Evolutionary conservation across 768 basidiomycete species (phyloP).

Genomic region (Floccularia luteovirens): DNA sequence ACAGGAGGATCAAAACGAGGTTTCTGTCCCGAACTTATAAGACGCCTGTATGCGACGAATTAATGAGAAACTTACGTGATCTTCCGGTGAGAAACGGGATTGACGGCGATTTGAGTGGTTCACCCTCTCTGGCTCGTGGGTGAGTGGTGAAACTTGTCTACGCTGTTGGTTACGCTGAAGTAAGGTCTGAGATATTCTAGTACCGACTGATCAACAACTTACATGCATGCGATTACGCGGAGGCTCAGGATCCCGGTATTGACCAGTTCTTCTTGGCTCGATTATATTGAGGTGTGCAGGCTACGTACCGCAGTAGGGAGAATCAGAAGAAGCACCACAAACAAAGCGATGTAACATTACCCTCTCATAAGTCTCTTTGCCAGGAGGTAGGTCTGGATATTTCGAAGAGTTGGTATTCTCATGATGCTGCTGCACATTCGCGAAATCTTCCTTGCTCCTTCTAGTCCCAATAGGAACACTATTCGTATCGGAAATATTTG

Average conservation of each 20-base stretch:
- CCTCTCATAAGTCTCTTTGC: conserved; percentile 18
- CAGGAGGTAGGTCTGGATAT: conserved; percentile 11
- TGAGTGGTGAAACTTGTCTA: too few relatives aligned
- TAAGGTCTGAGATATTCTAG: too few relatives aligned
- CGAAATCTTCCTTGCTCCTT: conserved; percentile 9
- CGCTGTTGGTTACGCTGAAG: too few relatives aligned
- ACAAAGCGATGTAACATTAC: too few relatives aligned
- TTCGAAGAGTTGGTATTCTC: conserved; percentile 4
- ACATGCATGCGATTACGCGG: neutral
- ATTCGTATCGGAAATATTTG: conserved; percentile 29
- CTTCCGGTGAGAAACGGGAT: neutral
- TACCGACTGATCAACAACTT: too few relatives aligned
- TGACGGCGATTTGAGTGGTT: too few relatives aligned
- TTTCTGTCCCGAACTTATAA: neutral
- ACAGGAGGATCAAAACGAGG: neutral
- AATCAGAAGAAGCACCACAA: too few relatives aligned
- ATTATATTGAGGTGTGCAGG: neutral
- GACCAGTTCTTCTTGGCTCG: neutral
- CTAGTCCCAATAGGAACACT: conserved; percentile 27
- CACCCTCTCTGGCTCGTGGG: too few relatives aligned
- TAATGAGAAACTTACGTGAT: neutral
- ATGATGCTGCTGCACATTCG: conserved; percentile 6
- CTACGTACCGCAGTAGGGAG: too few relatives aligned
- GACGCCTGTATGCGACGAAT: neutral
- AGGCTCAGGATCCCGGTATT: neutral